phyloP scores from a whole-genome alignment of 257 asterid species.

The Petunia axillaris region DNA sequence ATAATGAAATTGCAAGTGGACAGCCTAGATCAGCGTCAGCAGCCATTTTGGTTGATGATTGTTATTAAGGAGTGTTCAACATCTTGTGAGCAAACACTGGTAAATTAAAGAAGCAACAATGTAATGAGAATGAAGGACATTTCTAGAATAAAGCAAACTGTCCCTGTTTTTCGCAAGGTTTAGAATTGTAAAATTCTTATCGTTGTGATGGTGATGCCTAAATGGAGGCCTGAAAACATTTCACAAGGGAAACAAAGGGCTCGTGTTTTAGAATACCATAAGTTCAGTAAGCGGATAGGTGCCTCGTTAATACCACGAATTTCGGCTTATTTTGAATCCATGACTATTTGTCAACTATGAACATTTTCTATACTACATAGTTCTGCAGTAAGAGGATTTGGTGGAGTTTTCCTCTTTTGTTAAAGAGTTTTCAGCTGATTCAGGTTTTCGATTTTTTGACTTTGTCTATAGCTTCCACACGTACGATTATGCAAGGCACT shows the following conservation, averaged over 20 bases:
- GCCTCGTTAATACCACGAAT: background rate
- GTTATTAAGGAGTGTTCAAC: background rate
- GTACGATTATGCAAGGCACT: slow-evolving; percentile 88
- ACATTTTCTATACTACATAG: slow-evolving; percentile 11
- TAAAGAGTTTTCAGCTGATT: background rate
- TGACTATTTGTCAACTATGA: slow-evolving; percentile 11
- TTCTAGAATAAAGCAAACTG: background rate
- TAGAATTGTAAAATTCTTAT: background rate
- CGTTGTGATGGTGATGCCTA: slow-evolving; percentile 2
- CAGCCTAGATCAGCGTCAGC: slow-evolving; percentile 3
- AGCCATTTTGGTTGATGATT: slow-evolving; percentile 7
- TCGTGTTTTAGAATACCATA: slow-evolving; percentile 3
- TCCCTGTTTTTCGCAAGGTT: background rate
- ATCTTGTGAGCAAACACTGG: slow-evolving; percentile 19
- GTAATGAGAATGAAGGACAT: background rate
- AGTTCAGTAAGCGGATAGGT: slow-evolving; percentile 5
- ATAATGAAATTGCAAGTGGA: slow-evolving; percentile 2
- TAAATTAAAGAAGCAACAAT: background rate
- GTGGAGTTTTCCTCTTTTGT: background rate
- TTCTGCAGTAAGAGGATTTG: background rate
- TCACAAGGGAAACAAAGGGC: background rate
- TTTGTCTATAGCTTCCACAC: slow-evolving; percentile 72
- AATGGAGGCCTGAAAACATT: background rate
- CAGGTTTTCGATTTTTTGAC: background rate
- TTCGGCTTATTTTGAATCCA: background rate